A percentile compares a stretch with the other conserved stretches of the same genome.
Conservation (phyloP, 2,329 filamentous ascomycete genomes). For the Hypoxylon sp. region DNA sequence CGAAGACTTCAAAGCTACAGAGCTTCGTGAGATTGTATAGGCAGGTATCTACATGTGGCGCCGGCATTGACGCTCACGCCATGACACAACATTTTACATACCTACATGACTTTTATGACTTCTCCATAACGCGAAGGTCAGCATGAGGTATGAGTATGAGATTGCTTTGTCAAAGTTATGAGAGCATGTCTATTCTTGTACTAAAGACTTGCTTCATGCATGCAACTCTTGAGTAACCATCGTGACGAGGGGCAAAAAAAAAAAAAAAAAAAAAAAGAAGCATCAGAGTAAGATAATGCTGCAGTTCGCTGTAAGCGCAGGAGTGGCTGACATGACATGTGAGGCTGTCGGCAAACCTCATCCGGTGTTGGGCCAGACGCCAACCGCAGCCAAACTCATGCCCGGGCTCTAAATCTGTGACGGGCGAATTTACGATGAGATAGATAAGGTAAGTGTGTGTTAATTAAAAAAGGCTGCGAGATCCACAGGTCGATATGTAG, state of each 20-base stretch:
- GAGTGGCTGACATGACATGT: constrained; percentile 10
- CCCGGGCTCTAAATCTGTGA: background rate
- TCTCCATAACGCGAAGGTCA: background rate
- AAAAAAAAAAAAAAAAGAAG: background rate
- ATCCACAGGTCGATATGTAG: constrained; percentile 6
- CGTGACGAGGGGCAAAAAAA: background rate
- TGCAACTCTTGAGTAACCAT: background rate
- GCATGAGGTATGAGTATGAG: background rate
- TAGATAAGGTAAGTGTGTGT: background rate
- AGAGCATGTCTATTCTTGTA: background rate
- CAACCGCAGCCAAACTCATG: background rate
- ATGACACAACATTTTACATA: background rate
- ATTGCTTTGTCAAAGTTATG: background rate
- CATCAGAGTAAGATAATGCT: background rate
- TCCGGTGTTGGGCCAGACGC: background rate
- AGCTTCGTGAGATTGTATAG: background rate
- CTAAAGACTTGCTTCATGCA: background rate
- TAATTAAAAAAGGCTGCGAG: constrained; percentile 6
- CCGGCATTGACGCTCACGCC: background rate
- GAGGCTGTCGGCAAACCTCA: constrained; percentile 5
- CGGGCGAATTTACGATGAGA: background rate
- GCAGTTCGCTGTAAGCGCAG: background rate
- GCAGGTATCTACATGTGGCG: background rate
- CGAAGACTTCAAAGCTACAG: background rate
- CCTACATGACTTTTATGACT: background rate